Evolutionary conservation across 1,139 yeast genomes (phyloP), one percentile per base, ranked within the genome.

Genomic region (Insectozyma bohioensis): DNA sequence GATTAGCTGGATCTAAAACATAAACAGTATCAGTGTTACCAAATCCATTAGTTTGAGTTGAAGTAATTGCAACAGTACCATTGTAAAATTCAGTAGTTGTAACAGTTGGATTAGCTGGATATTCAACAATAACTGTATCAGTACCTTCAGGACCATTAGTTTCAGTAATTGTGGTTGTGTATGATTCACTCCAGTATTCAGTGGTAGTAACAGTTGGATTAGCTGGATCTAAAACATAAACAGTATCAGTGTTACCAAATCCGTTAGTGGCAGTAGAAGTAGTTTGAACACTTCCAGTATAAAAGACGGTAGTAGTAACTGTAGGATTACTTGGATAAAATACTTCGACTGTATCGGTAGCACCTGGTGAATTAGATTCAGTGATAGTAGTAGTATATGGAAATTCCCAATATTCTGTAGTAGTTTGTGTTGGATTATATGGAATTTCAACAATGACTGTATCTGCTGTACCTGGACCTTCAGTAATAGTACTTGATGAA

Each of bases 371-470:
- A 12, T 33, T 23, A 2, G 22, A 18, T 7, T 8, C 6, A 5
- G 31, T 32, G 4, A 12, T 13, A 6, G 29, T 31, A 8, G 34
- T 17, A 5, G 10, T 10, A 16, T 13, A 21, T 3, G 26, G 16
- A 3, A 12, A 20, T 2, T 13, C 17, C 22, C 25, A 23, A n/a
- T 10, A 17, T 4, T 21, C 8, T 8, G 46, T 37, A 5, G 38
- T 18, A 5, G 50, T 47, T 3, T 24, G 20, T 0, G 43, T 42
- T 4, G 49, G 34, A 12, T 26, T 27, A 1, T 26, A 31, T 13
- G 58, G 56, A 9, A 41, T 44, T n/a, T 46, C 45, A 12, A 51
- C 45, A 25, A 44, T 35, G 3, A 51, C 50, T 12, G 50, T 40
- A 26, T 42, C 43, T 3, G 51, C 46, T 3, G 36, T 46, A n/a